phyloP scores from a whole-genome alignment of 1,139 yeast genomes.

The Lodderomyces pseudojiufengensis region DNA sequence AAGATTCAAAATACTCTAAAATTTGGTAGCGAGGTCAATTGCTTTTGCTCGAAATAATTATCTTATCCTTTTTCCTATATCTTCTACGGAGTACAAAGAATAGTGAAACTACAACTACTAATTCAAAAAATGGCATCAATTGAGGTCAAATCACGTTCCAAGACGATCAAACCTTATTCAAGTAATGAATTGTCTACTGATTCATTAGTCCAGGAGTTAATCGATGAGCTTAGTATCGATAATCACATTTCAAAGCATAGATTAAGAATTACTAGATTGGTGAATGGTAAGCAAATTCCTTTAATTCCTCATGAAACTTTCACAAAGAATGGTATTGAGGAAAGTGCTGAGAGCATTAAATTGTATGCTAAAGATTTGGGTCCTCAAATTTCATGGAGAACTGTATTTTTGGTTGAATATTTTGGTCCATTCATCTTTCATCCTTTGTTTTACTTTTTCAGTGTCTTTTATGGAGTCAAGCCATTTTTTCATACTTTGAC shows the following conservation, averaged over 20 bases:
- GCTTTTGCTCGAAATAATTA: too few relatives aligned
- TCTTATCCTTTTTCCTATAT: too few relatives aligned
- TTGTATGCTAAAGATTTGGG: constrained; percentile 81
- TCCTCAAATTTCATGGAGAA: constrained; percentile 88
- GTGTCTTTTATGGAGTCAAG: constrained; percentile 13
- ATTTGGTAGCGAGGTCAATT: too few relatives aligned
- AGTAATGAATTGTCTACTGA: constrained; percentile 33
- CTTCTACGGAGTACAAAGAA: too few relatives aligned
- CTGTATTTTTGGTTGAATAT: constrained; percentile 83
- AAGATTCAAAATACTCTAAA: too few relatives aligned
- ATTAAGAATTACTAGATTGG: constrained; percentile 35
- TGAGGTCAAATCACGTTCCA: constrained; percentile 51
- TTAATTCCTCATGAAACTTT: constrained; percentile 31
- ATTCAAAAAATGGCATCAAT: constrained; percentile 27
- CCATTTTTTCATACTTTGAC: constrained; percentile 27
- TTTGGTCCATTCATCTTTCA: constrained; percentile 85
- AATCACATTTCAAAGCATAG: constrained; percentile 33
- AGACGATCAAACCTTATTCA: constrained; percentile 38
- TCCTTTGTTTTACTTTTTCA: constrained; percentile 56
- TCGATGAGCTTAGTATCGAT: constrained; percentile 38
- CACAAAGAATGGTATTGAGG: constrained; percentile 28
- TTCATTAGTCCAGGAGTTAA: constrained; percentile 29
- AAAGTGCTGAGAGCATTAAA: constrained; percentile 25
- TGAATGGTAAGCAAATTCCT: constrained; percentile 31
- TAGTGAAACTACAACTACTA: too few relatives aligned